phyloP scores from a whole-genome alignment of 2,329 filamentous ascomycete species.

The Cytospora paraplurivora region DNA sequence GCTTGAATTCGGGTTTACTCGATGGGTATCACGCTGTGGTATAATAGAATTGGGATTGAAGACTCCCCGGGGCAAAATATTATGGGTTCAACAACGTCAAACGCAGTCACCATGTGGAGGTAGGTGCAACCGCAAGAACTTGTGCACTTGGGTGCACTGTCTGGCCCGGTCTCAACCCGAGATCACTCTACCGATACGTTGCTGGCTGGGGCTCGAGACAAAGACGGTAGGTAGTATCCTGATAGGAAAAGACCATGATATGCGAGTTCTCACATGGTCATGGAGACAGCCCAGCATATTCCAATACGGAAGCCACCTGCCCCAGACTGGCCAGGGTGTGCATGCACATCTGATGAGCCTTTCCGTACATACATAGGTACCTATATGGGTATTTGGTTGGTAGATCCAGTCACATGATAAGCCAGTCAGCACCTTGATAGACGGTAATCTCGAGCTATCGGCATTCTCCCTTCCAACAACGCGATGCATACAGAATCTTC shows the following conservation, averaged over 20 bases:
- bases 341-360: constrained; percentile 54
- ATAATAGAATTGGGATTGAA: too few species aligned
- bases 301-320: neutral
- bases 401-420: too few species aligned
- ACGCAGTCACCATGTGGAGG: neutral
- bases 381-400: too few species aligned
- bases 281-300: neutral
- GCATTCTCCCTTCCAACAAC: too few species aligned
- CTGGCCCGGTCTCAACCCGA: neutral
- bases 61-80: neutral
- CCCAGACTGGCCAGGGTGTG: neutral
- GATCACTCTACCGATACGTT: neutral
- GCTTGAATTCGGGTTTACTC: neutral
- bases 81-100: neutral
- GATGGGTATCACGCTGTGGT: neutral
- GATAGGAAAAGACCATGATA: neutral
- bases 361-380: constrained; percentile 40
- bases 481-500: too few species aligned
- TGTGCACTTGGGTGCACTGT: neutral
- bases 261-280: neutral
- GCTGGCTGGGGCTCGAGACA: neutral
- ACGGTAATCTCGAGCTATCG: too few species aligned
- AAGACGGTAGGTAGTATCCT: neutral
- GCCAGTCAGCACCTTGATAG: too few species aligned
- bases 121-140: neutral